Conservation (phyloP, 1,284 basidiomycete species). For the Mycosarcoma mackinlayi region DNA sequence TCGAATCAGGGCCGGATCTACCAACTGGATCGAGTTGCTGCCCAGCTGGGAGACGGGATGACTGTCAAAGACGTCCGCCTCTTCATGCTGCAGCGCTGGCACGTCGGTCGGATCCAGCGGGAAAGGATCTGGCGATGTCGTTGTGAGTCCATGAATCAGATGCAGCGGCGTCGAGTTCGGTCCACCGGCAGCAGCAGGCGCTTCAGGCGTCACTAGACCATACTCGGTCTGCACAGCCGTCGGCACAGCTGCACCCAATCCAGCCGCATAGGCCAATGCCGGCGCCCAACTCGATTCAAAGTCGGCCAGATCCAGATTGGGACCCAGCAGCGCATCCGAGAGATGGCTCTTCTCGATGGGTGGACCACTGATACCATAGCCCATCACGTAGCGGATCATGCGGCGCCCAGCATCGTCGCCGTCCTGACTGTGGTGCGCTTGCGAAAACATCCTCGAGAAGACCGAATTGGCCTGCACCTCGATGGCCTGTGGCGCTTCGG, state of each 20-base stretch:
- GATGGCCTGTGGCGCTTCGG: constrained; percentile 40
- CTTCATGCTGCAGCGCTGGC: constrained; percentile 50
- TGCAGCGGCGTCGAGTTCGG: constrained; percentile 66
- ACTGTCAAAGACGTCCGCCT: constrained; percentile 33
- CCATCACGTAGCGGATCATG: constrained; percentile 62
- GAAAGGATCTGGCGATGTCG: constrained; percentile 56
- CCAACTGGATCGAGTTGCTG: constrained; percentile 35
- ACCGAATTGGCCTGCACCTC: constrained; percentile 49
- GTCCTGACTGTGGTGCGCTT: constrained; percentile 41
- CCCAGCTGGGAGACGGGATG: constrained; percentile 16
- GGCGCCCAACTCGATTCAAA: constrained; percentile 62
- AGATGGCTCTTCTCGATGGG: constrained; percentile 58
- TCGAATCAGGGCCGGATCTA: constrained; percentile 61
- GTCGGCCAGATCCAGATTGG: constrained; percentile 58
- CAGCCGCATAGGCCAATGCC: constrained; percentile 56
- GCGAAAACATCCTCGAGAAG: constrained; percentile 44
- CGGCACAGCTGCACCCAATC: constrained; percentile 38
- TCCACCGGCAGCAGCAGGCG: constrained; percentile 45
- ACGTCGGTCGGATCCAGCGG: constrained; percentile 64
- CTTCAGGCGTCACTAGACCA: constrained; percentile 35
- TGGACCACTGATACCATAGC: constrained; percentile 64
- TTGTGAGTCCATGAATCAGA: constrained; percentile 65
- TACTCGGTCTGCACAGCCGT: constrained; percentile 38
- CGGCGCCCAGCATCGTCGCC: constrained; percentile 15
- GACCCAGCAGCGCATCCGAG: constrained; percentile 58